A percentile compares a stretch with the other conserved stretches of the same genome.
phyloP scores from a whole-genome alignment of 257 asterid species.

The Lycium barbarum region DNA sequence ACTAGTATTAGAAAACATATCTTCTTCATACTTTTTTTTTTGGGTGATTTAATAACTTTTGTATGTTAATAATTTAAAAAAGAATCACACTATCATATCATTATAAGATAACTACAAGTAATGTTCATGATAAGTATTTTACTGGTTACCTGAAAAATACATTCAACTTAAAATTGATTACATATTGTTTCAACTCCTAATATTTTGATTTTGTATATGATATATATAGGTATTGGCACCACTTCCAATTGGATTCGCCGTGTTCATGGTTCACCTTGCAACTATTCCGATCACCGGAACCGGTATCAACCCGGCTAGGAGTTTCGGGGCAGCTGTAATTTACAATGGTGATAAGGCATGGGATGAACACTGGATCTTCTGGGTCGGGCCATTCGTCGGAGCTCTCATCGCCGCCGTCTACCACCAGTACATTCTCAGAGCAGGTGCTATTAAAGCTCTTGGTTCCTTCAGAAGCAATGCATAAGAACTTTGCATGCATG shows the following conservation, averaged over 20 bases:
- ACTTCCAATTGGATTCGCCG: slow-evolving; percentile 83
- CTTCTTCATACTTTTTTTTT: background rate
- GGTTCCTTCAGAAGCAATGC: slow-evolving; percentile 82
- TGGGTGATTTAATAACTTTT: background rate
- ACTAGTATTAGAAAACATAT: background rate
- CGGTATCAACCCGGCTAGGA: slow-evolving; percentile 82
- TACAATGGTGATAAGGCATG: slow-evolving; percentile 58
- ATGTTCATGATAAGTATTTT: background rate
- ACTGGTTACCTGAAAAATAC: background rate
- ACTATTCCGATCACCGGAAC: slow-evolving; percentile 87
- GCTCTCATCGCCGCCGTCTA: slow-evolving; percentile 77
- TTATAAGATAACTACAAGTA: no score
- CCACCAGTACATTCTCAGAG: slow-evolving; percentile 67
- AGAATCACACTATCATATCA: no score
- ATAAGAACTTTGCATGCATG: background rate
- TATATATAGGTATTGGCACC: slow-evolving; percentile 73
- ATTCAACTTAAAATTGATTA: no score
- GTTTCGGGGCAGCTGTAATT: slow-evolving; percentile 82
- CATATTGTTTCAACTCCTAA: background rate
- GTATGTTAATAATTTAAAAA: no score
- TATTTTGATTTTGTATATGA: background rate
- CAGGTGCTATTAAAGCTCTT: slow-evolving; percentile 63
- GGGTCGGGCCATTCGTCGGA: slow-evolving; percentile 83
- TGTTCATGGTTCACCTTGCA: slow-evolving; percentile 80
- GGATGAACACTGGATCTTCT: slow-evolving; percentile 82